Conservation (phyloP, 176 grass and related monocot species). For the Oryza glumipatula region DNA sequence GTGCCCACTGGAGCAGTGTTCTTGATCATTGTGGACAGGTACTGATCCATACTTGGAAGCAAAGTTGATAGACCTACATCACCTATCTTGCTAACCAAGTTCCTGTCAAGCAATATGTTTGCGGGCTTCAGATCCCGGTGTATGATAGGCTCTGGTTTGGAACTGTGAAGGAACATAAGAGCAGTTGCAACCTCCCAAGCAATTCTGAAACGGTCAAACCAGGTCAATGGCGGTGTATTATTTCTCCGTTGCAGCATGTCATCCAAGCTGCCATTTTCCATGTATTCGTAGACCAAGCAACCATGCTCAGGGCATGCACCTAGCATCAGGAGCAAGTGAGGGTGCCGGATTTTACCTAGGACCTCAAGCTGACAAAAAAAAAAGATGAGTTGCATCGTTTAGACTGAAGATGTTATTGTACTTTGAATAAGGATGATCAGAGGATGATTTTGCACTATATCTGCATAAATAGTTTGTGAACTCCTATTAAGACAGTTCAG, state of each 20-base stretch:
- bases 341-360: conserved; percentile 78
- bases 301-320: conserved; percentile 85
- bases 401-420: background rate
- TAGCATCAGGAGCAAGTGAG: conserved; percentile 82
- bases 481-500: background rate
- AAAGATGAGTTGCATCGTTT: background rate
- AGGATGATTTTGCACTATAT: background rate
- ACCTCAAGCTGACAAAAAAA: conserved; percentile 71
- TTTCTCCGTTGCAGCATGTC: conserved; percentile 68
- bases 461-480: background rate
- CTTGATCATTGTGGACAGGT: conserved; percentile 57
- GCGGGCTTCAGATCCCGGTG: conserved; percentile 78
- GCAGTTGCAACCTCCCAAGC: conserved; percentile 75
- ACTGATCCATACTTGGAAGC: conserved; percentile 45
- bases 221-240: conserved; percentile 48
- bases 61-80: conserved; percentile 87
- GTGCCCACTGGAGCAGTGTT: conserved; percentile 86
- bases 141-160: conserved; percentile 87
- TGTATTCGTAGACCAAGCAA: conserved; percentile 75
- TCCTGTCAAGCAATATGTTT: conserved; percentile 76
- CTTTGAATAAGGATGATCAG: conserved; percentile 17
- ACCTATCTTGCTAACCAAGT: conserved; percentile 81
- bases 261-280: conserved; percentile 83
- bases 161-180: conserved; percentile 82
- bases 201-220: conserved; percentile 75